These are phyloP conservation scores for Paraglomus brasilianum DNA, from an alignment of 192 early-diverging fungal species.

Conservation along the genomic window DNA sequence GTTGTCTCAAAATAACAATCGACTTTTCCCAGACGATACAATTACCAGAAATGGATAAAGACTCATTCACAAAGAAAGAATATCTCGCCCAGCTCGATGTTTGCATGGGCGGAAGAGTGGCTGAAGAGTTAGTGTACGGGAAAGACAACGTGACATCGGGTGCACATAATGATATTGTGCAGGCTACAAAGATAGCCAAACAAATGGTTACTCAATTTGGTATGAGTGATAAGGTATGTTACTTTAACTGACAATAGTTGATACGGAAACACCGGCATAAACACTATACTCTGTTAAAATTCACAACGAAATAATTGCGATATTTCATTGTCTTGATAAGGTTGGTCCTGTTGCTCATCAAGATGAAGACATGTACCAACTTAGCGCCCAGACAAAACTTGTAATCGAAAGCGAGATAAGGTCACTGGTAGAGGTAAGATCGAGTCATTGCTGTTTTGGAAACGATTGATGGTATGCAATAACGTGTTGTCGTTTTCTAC, in stretches of 20 bases:
- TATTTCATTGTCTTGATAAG: not conserved
- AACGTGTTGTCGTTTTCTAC: not conserved
- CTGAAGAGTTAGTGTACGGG: constrained; percentile 97
- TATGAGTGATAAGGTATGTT: constrained; percentile 79
- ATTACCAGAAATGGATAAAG: constrained; percentile 89
- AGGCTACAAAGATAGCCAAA: constrained; percentile 86
- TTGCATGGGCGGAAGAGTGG: constrained; percentile 97
- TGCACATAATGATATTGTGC: constrained; percentile 85
- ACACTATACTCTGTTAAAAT: not conserved
- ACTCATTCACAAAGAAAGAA: constrained; percentile 76
- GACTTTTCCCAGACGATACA: constrained; percentile 65
- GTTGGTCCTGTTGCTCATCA: constrained; percentile 80
- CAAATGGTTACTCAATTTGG: constrained; percentile 91
- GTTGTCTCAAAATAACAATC: not conserved
- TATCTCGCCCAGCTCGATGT: constrained; percentile 90
- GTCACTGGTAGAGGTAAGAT: constrained; percentile 62
- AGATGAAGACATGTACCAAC: constrained; percentile 69
- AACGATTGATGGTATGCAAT: no score
- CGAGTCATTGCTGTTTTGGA: not conserved
- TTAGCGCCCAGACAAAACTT: constrained; percentile 74
- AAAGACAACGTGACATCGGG: constrained; percentile 92
- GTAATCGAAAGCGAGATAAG: constrained; percentile 88
- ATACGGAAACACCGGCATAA: not conserved
- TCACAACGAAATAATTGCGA: no score
- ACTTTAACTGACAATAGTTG: no score